Conservation (phyloP, 1,284 basidiomycete genomes). For the Clitocybe nebularis region DNA sequence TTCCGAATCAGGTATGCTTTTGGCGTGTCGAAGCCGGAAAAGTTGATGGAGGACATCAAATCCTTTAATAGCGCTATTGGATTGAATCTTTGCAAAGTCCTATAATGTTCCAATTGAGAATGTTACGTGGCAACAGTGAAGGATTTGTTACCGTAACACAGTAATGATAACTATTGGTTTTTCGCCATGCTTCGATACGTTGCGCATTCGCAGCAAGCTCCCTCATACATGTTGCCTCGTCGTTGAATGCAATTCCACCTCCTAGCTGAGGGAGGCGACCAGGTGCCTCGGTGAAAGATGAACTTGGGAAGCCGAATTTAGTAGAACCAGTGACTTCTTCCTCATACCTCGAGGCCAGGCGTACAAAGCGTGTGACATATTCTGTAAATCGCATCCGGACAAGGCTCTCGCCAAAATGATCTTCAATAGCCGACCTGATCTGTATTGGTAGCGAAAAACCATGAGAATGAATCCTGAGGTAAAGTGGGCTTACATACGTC, state of each 20-base stretch:
- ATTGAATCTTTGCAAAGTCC: slow-evolving; percentile 36
- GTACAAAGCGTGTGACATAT: slow-evolving; percentile 40
- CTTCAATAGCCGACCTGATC: slow-evolving; percentile 37
- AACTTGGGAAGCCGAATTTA: slow-evolving; percentile 33
- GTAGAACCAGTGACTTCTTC: slow-evolving; percentile 37
- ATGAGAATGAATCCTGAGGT: not conserved
- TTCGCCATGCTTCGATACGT: slow-evolving; percentile 42
- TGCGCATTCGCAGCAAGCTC: slow-evolving; percentile 39
- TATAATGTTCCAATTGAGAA: slow-evolving; percentile 14
- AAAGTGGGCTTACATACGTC: slow-evolving; percentile 57
- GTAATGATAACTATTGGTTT: slow-evolving; percentile 39
- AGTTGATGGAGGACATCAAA: slow-evolving; percentile 41
- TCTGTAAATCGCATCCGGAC: slow-evolving; percentile 43
- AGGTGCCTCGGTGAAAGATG: slow-evolving; percentile 28
- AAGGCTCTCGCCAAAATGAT: slow-evolving; percentile 42
- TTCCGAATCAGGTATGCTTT: slow-evolving; percentile 44
- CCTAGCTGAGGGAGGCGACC: slow-evolving; percentile 33
- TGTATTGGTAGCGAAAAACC: slow-evolving; percentile 10
- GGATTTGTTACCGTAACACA: slow-evolving; percentile 27
- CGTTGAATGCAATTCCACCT: slow-evolving; percentile 38
- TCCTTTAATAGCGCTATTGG: slow-evolving; percentile 35
- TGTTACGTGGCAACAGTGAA: not conserved
- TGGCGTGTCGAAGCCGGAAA: slow-evolving; percentile 36
- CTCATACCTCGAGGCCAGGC: slow-evolving; percentile 41
- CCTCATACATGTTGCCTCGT: slow-evolving; percentile 32